Percentiles rank a stretch among this genome's conserved stretches.
Evolutionary conservation across 306 rosid genomes (phyloP).

Genomic region (Trifolium dubium): DNA sequence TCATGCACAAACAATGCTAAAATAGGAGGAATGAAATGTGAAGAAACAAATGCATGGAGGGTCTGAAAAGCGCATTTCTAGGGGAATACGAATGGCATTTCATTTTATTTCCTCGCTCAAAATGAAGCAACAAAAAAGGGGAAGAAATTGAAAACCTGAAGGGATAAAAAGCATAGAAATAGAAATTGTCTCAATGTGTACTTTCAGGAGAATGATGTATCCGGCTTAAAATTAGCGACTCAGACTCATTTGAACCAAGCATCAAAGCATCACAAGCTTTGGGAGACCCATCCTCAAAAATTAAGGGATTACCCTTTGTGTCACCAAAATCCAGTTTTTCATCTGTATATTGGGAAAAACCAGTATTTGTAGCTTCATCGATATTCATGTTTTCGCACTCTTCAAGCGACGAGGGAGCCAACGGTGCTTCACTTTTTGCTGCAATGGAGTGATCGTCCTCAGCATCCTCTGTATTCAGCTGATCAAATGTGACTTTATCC

Average conservation of each 20-base stretch:
- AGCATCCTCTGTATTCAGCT: slow-evolving; percentile 48
- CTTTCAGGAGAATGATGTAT: slow-evolving; percentile 99
- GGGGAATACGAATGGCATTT: slow-evolving; percentile 50
- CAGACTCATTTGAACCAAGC: slow-evolving; percentile 93
- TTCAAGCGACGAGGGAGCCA: slow-evolving; percentile 27
- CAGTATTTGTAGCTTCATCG: slow-evolving; percentile 39
- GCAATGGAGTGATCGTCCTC: slow-evolving; percentile 43
- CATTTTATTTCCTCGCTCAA: slow-evolving; percentile 57
- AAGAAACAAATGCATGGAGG: slow-evolving; percentile 37
- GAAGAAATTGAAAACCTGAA: slow-evolving; percentile 53
- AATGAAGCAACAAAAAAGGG: slow-evolving; percentile 49
- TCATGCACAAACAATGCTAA: slow-evolving; percentile 40
- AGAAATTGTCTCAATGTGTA: slow-evolving; percentile 99
- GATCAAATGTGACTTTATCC: slow-evolving; percentile 47
- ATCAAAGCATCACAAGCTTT: slow-evolving; percentile 90
- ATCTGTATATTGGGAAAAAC: slow-evolving; percentile 41
- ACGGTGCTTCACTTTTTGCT: slow-evolving; percentile 36
- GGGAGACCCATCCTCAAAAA: slow-evolving; percentile 70
- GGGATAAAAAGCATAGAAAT: slow-evolving; percentile 57
- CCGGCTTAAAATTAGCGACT: slow-evolving; percentile 98
- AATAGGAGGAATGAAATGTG: slow-evolving; percentile 27
- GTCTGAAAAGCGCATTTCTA: slow-evolving; percentile 28
- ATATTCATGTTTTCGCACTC: slow-evolving; percentile 43
- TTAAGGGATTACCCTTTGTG: slow-evolving; percentile 61
- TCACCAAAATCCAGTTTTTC: slow-evolving; percentile 61